Conservation (phyloP, 176 grass and related monocot genomes). For the Musa acuminata region DNA sequence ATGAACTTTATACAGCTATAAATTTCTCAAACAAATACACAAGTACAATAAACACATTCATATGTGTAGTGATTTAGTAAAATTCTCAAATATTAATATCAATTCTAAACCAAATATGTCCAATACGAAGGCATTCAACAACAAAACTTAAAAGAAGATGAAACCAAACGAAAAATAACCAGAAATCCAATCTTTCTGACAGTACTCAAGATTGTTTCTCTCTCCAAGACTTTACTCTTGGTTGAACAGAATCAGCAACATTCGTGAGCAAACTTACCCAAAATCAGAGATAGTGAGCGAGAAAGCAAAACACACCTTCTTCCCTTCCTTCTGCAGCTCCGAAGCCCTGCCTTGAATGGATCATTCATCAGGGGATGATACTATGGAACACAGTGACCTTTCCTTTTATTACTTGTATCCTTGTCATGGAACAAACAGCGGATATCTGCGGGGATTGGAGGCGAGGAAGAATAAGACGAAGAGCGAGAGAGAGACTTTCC, state of each 20-base stretch:
- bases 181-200: neutral
- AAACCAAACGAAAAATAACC: neutral
- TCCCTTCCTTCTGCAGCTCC: constrained; percentile 98
- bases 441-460: too few species aligned
- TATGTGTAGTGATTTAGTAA: too few species aligned
- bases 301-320: constrained; percentile 31
- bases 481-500: too few species aligned
- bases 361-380: neutral
- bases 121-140: too few species aligned
- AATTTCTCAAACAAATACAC: neutral
- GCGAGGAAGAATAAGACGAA: too few species aligned
- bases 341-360: constrained; percentile 27
- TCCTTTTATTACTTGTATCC: neutral
- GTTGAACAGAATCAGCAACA: neutral
- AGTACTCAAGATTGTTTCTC: neutral
- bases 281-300: neutral
- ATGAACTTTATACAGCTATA: neutral
- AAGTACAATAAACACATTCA: neutral
- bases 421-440: too few species aligned
- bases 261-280: too few species aligned
- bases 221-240: neutral
- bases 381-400: neutral
- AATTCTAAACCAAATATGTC: too few species aligned
- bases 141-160: neutral
- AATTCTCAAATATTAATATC: too few species aligned